Percentiles rank a stretch among this genome's conserved stretches.
These are phyloP conservation scores for Saccharomycopsis sp. DNA, from an alignment of 805 yeast genomes.

Conservation along the genomic window DNA sequence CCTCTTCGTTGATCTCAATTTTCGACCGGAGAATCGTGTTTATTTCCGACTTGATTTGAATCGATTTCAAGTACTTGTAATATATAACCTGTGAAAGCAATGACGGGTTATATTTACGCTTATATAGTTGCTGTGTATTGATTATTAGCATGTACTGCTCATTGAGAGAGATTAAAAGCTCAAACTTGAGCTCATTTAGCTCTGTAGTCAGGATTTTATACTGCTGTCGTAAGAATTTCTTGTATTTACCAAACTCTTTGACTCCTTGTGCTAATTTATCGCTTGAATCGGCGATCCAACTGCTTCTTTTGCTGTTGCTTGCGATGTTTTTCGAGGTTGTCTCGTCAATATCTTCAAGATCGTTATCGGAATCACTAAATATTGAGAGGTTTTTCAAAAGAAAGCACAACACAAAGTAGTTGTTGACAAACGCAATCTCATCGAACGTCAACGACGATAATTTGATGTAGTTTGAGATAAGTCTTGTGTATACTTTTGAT, in stretches of 20 bases:
- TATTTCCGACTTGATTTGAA: conserved; percentile 19
- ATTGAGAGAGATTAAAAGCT: conserved; percentile 15
- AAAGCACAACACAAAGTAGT: conserved; percentile 11
- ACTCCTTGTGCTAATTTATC: conserved; percentile 22
- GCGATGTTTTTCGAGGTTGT: neutral
- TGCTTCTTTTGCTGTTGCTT: neutral
- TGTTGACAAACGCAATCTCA: conserved; percentile 14
- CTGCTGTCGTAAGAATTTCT: conserved; percentile 37
- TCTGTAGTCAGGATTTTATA: conserved; percentile 30
- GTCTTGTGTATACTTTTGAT: conserved; percentile 18
- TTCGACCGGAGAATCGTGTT: conserved; percentile 8
- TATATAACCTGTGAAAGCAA: conserved; percentile 10
- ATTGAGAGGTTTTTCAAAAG: conserved; percentile 18
- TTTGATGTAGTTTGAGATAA: conserved; percentile 16
- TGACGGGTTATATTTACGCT: conserved; percentile 1
- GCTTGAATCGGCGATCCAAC: conserved; percentile 6
- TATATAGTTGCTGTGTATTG: conserved; percentile 10
- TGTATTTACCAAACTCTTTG: conserved; percentile 28
- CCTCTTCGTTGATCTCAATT: conserved; percentile 7
- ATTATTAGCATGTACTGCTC: conserved; percentile 18
- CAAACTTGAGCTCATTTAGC: conserved; percentile 17
- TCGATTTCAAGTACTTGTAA: conserved; percentile 17
- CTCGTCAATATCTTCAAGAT: conserved; percentile 2
- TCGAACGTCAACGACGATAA: conserved; percentile 10
- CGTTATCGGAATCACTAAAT: conserved; percentile 13